These are phyloP conservation scores for Thuidium tamariscinum DNA, from an alignment of 225 moss, liverwort and hornwort species.

Conservation along the genomic window DNA sequence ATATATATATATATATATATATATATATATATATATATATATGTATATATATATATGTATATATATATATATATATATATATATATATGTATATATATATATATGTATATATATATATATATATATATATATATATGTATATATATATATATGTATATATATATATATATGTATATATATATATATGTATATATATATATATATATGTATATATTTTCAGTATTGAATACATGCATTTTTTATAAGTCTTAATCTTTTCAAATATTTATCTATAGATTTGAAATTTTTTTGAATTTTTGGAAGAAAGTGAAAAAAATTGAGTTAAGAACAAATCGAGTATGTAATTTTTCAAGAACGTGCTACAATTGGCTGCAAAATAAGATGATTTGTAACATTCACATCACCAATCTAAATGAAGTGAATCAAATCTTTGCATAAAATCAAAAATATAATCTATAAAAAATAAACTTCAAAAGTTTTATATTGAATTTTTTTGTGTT, in stretches of 20 bases:
- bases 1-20: no score
- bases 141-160: no score
- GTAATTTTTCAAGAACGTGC: not conserved
- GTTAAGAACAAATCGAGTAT: no score
- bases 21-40: no score
- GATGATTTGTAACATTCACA: not conserved
- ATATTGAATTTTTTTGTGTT: not conserved
- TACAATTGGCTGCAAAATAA: fast-evolving
- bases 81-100: no score
- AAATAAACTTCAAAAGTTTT: not conserved
- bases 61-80: no score
- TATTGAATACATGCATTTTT: fast-evolving
- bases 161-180: no score
- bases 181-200: no score
- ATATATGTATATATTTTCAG: fast-evolving
- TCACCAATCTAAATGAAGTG: not conserved
- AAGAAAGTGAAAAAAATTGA: not conserved
- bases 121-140: no score
- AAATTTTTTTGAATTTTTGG: not conserved
- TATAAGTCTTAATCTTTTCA: not conserved
- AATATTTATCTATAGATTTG: not conserved
- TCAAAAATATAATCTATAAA: not conserved
- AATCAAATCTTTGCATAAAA: fast-evolving
- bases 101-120: no score
- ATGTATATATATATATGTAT: no score